Conservation (phyloP, 306 rosid species). For the Benincasa hispida region DNA sequence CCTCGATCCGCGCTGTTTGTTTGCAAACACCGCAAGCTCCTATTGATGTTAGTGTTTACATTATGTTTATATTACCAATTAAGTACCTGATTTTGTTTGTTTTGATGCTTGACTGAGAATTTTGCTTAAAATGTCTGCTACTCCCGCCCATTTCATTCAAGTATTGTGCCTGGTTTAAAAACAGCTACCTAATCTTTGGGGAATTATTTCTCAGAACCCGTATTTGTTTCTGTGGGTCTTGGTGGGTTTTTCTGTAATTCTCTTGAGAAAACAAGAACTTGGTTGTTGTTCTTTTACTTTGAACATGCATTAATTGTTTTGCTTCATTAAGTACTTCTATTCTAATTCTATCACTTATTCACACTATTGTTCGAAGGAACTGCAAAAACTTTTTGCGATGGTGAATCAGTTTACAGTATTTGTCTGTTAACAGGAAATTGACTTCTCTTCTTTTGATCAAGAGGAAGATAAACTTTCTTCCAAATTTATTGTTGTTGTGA, state of each 20-base stretch:
- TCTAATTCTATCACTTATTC: not conserved
- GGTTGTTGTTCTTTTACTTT: not conserved
- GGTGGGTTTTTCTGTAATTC: not conserved
- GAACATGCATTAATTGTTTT: not conserved
- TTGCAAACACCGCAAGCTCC: constrained; percentile 61
- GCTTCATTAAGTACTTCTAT: not conserved
- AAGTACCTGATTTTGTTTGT: not conserved
- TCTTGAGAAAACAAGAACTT: not conserved
- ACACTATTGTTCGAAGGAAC: not conserved
- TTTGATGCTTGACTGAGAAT: not conserved
- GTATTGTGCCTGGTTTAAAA: not conserved
- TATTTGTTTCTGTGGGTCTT: not conserved
- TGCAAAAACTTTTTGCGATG: not conserved
- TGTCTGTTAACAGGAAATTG: not conserved
- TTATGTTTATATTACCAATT: not conserved
- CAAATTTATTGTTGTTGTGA: not conserved
- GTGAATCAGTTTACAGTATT: not conserved
- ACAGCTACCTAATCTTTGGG: not conserved
- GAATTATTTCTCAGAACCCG: not conserved
- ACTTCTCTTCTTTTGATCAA: not conserved
- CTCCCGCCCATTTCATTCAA: not conserved
- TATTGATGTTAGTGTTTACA: constrained; percentile 31
- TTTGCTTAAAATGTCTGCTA: not conserved
- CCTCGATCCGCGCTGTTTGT: constrained; percentile 54
- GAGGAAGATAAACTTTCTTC: not conserved